Conservation (phyloP, 176 grass and related monocot species). For the Phyllostachys edulis region DNA sequence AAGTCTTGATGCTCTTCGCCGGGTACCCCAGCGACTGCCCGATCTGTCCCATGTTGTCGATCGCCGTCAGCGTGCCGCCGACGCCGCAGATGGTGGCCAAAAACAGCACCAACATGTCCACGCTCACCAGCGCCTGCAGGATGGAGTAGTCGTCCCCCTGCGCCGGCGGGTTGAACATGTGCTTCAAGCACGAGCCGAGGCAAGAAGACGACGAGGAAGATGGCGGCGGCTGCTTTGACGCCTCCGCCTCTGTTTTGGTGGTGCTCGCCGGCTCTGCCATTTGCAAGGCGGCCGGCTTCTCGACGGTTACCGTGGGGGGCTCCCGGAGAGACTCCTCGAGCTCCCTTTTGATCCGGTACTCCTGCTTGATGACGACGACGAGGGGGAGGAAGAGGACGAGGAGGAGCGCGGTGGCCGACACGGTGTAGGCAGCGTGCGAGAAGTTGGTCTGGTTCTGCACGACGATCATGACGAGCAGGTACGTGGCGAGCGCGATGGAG, state of each 20-base stretch:
- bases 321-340: conserved; percentile 20
- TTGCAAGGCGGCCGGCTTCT: not conserved
- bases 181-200: conserved; percentile 15
- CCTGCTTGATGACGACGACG: conserved; percentile 59
- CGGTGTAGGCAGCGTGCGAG: conserved; percentile 37
- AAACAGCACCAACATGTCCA: conserved; percentile 75
- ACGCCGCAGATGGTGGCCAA: conserved; percentile 69
- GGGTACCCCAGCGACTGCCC: conserved; percentile 59
- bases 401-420: conserved; percentile 40
- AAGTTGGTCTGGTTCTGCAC: conserved; percentile 47
- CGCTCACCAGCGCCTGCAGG: conserved; percentile 67
- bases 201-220: not conserved
- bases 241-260: not conserved
- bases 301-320: conserved; percentile 28
- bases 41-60: conserved; percentile 89
- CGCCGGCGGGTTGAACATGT: conserved; percentile 55
- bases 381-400: conserved; percentile 64
- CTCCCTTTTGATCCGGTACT: conserved; percentile 42
- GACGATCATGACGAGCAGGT: conserved; percentile 65
- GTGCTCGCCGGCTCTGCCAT: not conserved
- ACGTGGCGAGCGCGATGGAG: conserved; percentile 60
- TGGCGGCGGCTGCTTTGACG: not conserved
- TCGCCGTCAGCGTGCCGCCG: conserved; percentile 69
- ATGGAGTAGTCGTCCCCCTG: conserved; percentile 66
- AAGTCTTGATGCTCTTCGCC: conserved; percentile 61